These are phyloP conservation scores for Colletotrichum godetiae DNA, from an alignment of 2,329 filamentous ascomycete species.

Conservation along the genomic window DNA sequence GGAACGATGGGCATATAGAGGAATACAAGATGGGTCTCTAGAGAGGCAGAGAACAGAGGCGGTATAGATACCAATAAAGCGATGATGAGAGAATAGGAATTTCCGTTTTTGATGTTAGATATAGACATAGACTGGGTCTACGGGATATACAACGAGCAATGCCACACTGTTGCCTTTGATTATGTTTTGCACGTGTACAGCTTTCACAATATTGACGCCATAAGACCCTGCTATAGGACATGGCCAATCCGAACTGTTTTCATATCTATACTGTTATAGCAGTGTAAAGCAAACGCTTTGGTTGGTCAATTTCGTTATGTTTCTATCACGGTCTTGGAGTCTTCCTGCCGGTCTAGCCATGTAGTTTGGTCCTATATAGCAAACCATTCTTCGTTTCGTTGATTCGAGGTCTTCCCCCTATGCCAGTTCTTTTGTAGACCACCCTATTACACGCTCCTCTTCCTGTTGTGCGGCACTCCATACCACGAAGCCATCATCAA, in stretches of 20 bases:
- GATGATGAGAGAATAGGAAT: neutral
- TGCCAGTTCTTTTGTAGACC: neutral
- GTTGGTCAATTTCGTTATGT: no score
- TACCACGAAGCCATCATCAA: slow-evolving; percentile 76
- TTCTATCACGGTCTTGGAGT: no score
- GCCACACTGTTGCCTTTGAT: neutral
- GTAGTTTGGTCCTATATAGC: neutral
- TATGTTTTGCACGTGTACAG: neutral
- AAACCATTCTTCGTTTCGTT: neutral
- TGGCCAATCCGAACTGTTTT: neutral
- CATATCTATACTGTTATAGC: no score
- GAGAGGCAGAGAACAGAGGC: neutral
- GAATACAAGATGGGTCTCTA: neutral
- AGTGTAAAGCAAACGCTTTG: no score
- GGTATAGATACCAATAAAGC: slow-evolving; percentile 12
- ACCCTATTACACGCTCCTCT: slow-evolving; percentile 66
- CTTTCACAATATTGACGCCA: neutral
- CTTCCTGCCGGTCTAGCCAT: neutral
- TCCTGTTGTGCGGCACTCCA: slow-evolving; percentile 64
- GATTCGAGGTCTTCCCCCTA: neutral
- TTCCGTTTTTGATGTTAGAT: slow-evolving; percentile 18
- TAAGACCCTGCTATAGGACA: neutral
- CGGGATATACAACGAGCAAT: slow-evolving; percentile 4
- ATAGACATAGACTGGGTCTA: slow-evolving; percentile 26
- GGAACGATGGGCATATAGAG: neutral